Percentiles rank a stretch among this genome's conserved stretches.
Conservation (phyloP, 116 monocot species). For the Cymodocea nodosa region DNA sequence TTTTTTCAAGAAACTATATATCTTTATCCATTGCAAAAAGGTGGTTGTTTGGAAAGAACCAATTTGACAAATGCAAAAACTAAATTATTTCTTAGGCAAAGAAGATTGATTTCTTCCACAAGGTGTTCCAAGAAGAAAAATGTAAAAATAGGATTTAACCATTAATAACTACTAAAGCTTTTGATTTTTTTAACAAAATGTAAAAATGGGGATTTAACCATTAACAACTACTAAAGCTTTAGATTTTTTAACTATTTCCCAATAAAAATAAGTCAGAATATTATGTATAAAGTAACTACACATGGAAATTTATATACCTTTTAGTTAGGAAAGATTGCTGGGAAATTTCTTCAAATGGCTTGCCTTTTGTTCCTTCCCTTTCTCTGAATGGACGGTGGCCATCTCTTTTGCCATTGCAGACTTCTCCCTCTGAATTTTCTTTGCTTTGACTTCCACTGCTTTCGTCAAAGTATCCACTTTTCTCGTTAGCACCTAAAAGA, state of each 20-base stretch:
- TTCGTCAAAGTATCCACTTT: conserved; percentile 68
- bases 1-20: no score
- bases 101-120: no score
- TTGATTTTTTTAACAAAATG: no score
- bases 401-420: conserved; percentile 57
- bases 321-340: conserved; percentile 6
- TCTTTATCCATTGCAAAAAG: no score
- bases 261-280: neutral
- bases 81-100: no score
- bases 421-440: conserved; percentile 62
- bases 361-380: conserved; percentile 51
- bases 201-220: no score
- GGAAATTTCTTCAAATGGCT: conserved; percentile 26
- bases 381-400: conserved; percentile 40
- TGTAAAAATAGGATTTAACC: no score
- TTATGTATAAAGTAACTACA: neutral
- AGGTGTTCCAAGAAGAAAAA: no score
- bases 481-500: conserved; percentile 57
- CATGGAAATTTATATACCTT: conserved; percentile 4
- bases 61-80: no score
- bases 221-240: no score
- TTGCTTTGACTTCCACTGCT: conserved; percentile 79
- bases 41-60: no score
- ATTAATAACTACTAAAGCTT: no score
- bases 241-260: neutral